Evolutionary conservation across 1,284 basidiomycete genomes (phyloP).

Genomic region (Melampsora americana): DNA sequence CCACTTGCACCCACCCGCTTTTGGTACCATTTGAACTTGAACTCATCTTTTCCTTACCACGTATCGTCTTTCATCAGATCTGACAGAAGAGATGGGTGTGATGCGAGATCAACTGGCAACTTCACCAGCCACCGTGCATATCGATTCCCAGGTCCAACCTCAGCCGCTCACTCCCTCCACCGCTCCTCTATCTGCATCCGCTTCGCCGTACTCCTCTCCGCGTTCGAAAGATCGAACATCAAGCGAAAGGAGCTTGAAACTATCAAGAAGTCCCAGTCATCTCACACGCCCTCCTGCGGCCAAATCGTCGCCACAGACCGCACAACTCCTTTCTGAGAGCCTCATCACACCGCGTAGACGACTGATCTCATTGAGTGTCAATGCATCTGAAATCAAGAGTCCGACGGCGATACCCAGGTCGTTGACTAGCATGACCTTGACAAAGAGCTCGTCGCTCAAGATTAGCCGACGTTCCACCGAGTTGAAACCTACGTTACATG

Average conservation of each 20-base stretch:
- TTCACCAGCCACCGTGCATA: neutral
- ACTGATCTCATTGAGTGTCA: neutral
- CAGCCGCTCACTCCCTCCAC: slow-evolving; percentile 3
- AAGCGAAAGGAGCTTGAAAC: neutral
- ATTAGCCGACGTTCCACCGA: neutral
- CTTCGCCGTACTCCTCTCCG: neutral
- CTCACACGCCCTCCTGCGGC: neutral
- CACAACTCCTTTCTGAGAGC: neutral
- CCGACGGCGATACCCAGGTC: slow-evolving; percentile 8
- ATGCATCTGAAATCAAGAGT: neutral
- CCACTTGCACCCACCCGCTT: neutral
- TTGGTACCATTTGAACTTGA: neutral
- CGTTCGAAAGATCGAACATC: neutral
- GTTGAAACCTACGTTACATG: neutral
- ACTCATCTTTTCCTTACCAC: neutral
- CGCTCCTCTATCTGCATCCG: neutral
- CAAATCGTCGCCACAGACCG: neutral
- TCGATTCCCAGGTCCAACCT: neutral
- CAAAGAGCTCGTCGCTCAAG: slow-evolving; percentile 7
- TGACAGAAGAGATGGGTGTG: slow-evolving; percentile 37
- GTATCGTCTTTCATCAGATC: slow-evolving; percentile 5
- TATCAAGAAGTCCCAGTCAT: slow-evolving; percentile 2
- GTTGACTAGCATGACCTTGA: neutral
- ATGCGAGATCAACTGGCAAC: slow-evolving; percentile 36
- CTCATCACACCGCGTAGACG: neutral